These are phyloP conservation scores for Bertia moriformis DNA, from an alignment of 2,329 filamentous ascomycete genomes.

Conservation along the genomic window DNA sequence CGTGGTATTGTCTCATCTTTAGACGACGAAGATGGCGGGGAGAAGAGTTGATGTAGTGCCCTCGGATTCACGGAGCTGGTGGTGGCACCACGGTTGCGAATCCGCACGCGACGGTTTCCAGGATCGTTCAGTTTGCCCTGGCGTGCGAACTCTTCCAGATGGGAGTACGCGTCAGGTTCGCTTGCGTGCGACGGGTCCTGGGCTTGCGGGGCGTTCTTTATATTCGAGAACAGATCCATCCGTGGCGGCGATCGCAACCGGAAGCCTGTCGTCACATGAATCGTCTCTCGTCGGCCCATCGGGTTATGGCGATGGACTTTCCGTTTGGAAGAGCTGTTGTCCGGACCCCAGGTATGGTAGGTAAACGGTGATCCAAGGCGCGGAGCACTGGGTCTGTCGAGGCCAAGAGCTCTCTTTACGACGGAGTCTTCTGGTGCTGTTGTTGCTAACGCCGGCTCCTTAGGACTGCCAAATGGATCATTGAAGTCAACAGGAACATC, in stretches of 20 bases:
- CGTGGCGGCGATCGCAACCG: constrained; percentile 16
- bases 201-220: no score
- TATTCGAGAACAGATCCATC: not conserved
- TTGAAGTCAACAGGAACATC: no score
- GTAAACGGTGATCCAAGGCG: constrained; percentile 30
- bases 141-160: not conserved
- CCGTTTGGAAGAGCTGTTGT: constrained; percentile 14
- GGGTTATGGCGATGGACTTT: constrained; percentile 13
- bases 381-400: constrained; percentile 12
- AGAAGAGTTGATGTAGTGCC: not conserved
- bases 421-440: no score
- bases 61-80: not conserved
- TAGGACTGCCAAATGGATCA: no score
- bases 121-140: not conserved
- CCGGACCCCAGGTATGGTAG: constrained; percentile 30
- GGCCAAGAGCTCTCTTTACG: constrained; percentile 5
- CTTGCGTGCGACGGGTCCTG: no score
- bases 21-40: not conserved
- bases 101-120: not conserved
- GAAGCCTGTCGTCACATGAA: constrained; percentile 24
- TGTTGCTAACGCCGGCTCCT: no score
- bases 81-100: not conserved
- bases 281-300: constrained; percentile 21
- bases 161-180: no score
- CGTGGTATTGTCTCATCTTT: not conserved